Percentiles rank a stretch among this genome's conserved stretches.
Conservation (phyloP, 1,139 yeast genomes). For the Dujonia santamariae region DNA sequence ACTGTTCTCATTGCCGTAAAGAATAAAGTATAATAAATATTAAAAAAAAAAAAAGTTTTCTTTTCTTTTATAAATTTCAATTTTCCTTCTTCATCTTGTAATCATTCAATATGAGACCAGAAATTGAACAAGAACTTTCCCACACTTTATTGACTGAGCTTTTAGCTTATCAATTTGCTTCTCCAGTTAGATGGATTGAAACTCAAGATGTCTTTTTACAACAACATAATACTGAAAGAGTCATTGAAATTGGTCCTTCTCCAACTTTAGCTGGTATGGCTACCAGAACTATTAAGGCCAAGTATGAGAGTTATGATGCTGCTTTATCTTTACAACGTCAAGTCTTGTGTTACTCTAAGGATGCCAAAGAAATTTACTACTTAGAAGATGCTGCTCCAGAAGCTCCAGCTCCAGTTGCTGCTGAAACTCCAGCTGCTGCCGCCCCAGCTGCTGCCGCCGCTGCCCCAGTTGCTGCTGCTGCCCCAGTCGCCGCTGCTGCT, state of each 20-base stretch:
- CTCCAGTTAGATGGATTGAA: slow-evolving; percentile 99
- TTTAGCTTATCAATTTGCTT: slow-evolving; percentile 96
- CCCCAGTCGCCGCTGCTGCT: slow-evolving; percentile 58
- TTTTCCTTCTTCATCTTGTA: too few species aligned
- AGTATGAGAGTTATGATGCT: slow-evolving; percentile 96
- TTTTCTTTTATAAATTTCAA: slow-evolving; percentile 1
- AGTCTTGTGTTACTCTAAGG: slow-evolving; percentile 92
- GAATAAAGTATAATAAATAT: neutral
- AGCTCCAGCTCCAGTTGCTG: slow-evolving; percentile 38
- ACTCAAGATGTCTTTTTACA: slow-evolving; percentile 96
- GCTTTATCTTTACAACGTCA: slow-evolving; percentile 96
- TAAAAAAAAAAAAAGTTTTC: too few species aligned
- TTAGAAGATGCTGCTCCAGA: slow-evolving; percentile 78
- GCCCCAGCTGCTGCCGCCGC: slow-evolving; percentile 28
- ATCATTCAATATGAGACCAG: slow-evolving; percentile 80
- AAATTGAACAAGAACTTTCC: slow-evolving; percentile 95
- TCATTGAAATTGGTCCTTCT: slow-evolving; percentile 97
- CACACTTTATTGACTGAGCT: slow-evolving; percentile 92
- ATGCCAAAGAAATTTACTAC: slow-evolving; percentile 93
- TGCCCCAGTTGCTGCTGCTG: slow-evolving; percentile 56
- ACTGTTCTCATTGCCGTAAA: too few species aligned
- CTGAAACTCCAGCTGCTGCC: slow-evolving; percentile 30
- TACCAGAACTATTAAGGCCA: slow-evolving; percentile 90
- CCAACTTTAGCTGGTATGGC: slow-evolving; percentile 99
- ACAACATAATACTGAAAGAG: slow-evolving; percentile 92